Evolutionary conservation across 495 filamentous ascomycete genomes (phyloP).

Genomic region (Clavariopsis aquatica): DNA sequence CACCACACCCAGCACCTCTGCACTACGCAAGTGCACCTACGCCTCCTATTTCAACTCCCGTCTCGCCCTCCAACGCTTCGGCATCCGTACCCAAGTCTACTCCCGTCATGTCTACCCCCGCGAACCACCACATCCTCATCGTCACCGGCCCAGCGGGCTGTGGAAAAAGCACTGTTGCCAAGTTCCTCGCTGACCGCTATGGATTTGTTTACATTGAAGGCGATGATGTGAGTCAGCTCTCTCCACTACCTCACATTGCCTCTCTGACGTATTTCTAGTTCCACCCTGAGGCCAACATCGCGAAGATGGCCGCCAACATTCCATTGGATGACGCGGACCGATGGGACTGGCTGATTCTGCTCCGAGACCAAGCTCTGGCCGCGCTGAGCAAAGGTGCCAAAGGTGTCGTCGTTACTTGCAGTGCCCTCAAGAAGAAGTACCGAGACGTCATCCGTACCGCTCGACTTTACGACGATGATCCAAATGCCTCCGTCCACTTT

Average conservation of each 20-base stretch:
- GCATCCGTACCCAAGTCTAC: slow-evolving; percentile 1
- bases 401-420: slow-evolving; percentile 94
- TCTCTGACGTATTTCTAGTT: slow-evolving; percentile 59
- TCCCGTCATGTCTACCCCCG: slow-evolving; percentile 11
- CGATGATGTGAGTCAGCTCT: slow-evolving; percentile 73
- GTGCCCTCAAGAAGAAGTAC: slow-evolving; percentile 94
- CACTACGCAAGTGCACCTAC: slow-evolving; percentile 30
- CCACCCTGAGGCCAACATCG: slow-evolving; percentile 80
- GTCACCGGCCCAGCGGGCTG: slow-evolving; percentile 97
- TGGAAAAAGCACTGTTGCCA: slow-evolving; percentile 91
- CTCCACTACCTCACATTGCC: neutral
- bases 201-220: slow-evolving; percentile 87
- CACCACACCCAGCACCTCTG: slow-evolving; percentile 9
- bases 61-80: slow-evolving; percentile 9
- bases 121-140: slow-evolving; percentile 85
- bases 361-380: slow-evolving; percentile 76
- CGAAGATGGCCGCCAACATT: slow-evolving; percentile 87
- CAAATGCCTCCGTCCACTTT: slow-evolving; percentile 82
- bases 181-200: slow-evolving; percentile 70
- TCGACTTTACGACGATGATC: slow-evolving; percentile 64
- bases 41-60: slow-evolving; percentile 16
- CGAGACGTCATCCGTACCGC: slow-evolving; percentile 94
- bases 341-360: slow-evolving; percentile 94
- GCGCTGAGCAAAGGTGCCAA: slow-evolving; percentile 56
- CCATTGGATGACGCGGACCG: slow-evolving; percentile 93